Conservation (phyloP, 1,284 basidiomycete genomes). For the Singerocomus rubriflavus region DNA sequence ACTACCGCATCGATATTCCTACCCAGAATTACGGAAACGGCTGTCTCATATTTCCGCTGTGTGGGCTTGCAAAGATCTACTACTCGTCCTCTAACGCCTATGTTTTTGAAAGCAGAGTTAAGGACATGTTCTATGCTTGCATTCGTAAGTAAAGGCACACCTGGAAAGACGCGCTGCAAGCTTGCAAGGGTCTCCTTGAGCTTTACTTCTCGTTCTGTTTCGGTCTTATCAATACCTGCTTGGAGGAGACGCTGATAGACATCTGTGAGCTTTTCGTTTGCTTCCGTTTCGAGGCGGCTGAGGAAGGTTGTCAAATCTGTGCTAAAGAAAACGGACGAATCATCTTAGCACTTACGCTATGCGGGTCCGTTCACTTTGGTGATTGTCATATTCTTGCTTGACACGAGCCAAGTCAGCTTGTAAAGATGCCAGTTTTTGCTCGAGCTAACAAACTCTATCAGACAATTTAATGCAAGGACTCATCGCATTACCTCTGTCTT, state of each 20-base stretch:
- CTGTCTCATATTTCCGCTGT: slow-evolving; percentile 88
- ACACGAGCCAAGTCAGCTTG: slow-evolving; percentile 54
- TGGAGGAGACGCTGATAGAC: slow-evolving; percentile 84
- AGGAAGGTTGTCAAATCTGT: not conserved
- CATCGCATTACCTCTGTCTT: slow-evolving; percentile 52
- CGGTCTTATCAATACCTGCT: slow-evolving; percentile 82
- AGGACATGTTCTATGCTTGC: not conserved
- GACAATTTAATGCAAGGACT: not conserved
- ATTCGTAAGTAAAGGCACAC: slow-evolving; percentile 34
- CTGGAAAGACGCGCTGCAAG: slow-evolving; percentile 86
- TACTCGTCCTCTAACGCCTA: slow-evolving; percentile 86
- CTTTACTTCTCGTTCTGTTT: slow-evolving; percentile 81
- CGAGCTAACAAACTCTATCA: slow-evolving; percentile 46
- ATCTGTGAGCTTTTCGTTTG: slow-evolving; percentile 87
- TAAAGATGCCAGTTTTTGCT: slow-evolving; percentile 52
- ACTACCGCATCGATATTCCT: slow-evolving; percentile 95
- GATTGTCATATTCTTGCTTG: slow-evolving; percentile 71
- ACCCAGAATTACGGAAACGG: slow-evolving; percentile 94
- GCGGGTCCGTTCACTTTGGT: slow-evolving; percentile 70
- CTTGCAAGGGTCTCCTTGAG: slow-evolving; percentile 85
- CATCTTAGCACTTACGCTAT: slow-evolving; percentile 52
- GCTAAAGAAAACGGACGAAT: not conserved
- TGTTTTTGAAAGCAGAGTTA: not conserved
- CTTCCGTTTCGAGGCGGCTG: slow-evolving; percentile 84
- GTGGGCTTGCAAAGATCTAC: slow-evolving; percentile 93